Base-by-base conservation (phyloP, 2,329 filamentous ascomycete genomes). In the Beauveria pseudobassiana region DNA sequence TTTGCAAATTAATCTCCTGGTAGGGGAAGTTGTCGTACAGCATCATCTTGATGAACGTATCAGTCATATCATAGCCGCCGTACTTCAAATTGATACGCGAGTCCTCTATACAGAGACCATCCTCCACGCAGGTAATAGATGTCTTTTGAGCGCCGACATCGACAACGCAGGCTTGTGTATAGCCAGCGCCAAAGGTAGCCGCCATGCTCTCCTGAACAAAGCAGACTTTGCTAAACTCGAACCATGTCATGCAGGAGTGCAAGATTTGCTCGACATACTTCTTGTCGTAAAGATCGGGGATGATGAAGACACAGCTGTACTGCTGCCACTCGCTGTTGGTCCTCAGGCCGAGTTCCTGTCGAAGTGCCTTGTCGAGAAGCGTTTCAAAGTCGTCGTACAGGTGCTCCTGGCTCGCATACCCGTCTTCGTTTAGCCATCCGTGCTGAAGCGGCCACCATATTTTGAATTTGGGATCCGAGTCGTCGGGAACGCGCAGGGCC, bases 141-240 rank as follows among this genome's bases (percentile, higher is more conserved):
- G 95, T 98, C 81, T 99, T 99, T 72, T 98, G 92, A 1, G 95
- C 93, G 14, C 95, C 95, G 62, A 99, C 89, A 72, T 99, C 95
- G 12, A 99, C 92, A 61, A 99, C 92, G 68, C 95, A 99, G 22
- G 91, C 90, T 64, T 90, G 91, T 1, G 93, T 96, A 70, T 96
- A 97, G 8, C 95, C 95, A 4, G 93, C 95, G 14, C 95, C 95
- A 72, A 96, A 99, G 0, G 92, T 95, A 3, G 93, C 93, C 0
- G 93, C 93, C 70, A 98, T 85, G 70, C 92, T 96, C 76, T 99
- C 95, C 73, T 99, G 95, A 63, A 98, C 92, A 71, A 99, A 96
- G 72, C 90, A 96, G 54, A 97, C 87, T 61, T 89, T 87, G 65
- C 85, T 89, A 72, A 99, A 96, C 62, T 92, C 89, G 70, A 97